These are phyloP conservation scores for Metschnikowia hibisci DNA, from an alignment of 805 yeast genomes.

Conservation along the genomic window DNA sequence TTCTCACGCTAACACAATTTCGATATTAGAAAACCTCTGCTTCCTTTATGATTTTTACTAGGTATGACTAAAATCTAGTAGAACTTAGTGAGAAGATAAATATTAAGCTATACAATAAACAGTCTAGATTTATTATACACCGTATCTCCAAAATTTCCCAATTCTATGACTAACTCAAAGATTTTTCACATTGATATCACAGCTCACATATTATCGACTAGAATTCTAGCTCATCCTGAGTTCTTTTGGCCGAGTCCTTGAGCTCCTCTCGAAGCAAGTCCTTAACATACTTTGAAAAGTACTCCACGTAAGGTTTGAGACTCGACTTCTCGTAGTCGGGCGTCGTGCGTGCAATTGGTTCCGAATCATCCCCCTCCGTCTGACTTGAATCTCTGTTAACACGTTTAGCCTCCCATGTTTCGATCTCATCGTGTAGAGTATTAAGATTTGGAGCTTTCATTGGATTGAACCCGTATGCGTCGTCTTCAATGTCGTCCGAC, in stretches of 20 bases:
- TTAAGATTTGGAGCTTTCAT: slow-evolving; percentile 72
- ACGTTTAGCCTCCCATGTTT: slow-evolving; percentile 40
- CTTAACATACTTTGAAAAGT: slow-evolving; percentile 61
- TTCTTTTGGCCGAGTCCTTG: slow-evolving; percentile 26
- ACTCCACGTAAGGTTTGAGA: slow-evolving; percentile 65
- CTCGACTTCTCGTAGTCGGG: slow-evolving; percentile 61
- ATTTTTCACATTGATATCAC: too few species aligned
- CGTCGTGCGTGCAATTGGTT: slow-evolving; percentile 7
- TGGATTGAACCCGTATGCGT: slow-evolving; percentile 65
- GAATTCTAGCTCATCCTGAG: slow-evolving; percentile 30
- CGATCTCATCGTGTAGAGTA: slow-evolving; percentile 61
- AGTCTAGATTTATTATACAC: too few species aligned
- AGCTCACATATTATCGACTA: neutral
- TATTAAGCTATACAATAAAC: too few species aligned
- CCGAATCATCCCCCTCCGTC: slow-evolving; percentile 22
- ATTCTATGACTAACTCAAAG: too few species aligned
- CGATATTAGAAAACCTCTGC: too few species aligned
- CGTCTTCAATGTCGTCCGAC: slow-evolving; percentile 31
- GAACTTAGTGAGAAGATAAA: too few species aligned
- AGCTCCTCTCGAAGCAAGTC: slow-evolving; percentile 54
- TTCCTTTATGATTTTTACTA: too few species aligned
- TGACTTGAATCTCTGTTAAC: slow-evolving; percentile 27
- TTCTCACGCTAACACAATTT: too few species aligned
- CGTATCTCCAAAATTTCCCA: too few species aligned
- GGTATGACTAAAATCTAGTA: too few species aligned